Evolutionary conservation across 257 asterid genomes (phyloP), one percentile per base, ranked within the genome.

Genomic region (Nicotiana attenuata): DNA sequence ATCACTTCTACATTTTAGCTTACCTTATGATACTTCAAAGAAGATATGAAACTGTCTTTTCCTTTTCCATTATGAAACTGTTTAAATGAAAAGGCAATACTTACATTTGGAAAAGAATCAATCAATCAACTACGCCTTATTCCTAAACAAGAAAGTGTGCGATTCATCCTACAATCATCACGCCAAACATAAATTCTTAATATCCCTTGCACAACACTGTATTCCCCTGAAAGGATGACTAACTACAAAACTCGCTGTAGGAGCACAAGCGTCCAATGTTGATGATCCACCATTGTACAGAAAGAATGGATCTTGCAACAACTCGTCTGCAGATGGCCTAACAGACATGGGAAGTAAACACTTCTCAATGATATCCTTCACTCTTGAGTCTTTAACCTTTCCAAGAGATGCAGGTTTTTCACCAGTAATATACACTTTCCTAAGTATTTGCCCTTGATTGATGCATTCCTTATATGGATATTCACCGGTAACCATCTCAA

Each of bases 401-500:
- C 0, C 33, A 0, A 69, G 59, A 41, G 33, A 38, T 4, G 56
- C 29, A 41, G 57, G 77, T 1, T 69, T 69, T 38, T 38, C 57
- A 20, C 57, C 77, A 38, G 13, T 47, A 4, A 41, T 9, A 9
- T 10, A 38, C 77, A 88, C 90, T 85, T 84, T 87, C 90, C 80
- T 88, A 82, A 65, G 86, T 10, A 91, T 85, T 76, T 89, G 92
- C 0, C 83, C 85, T 2, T 78, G 84, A 47, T 82, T 85, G 5
- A 73, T 82, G 80, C 90, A 91, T 82, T 89, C 89, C 2, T 73
- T 79, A 41, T 85, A 91, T 2, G 90, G 91, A 64, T 50, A 85
- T 15, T 91, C 89, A 16, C 65, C 77, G 10, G 90, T 88, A 17
- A 77, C 82, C 83, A 91, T 10, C 73, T 88, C 94, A 78, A 91